phyloP scores from a whole-genome alignment of 768 basidiomycete species.

The Trametes maxima region DNA sequence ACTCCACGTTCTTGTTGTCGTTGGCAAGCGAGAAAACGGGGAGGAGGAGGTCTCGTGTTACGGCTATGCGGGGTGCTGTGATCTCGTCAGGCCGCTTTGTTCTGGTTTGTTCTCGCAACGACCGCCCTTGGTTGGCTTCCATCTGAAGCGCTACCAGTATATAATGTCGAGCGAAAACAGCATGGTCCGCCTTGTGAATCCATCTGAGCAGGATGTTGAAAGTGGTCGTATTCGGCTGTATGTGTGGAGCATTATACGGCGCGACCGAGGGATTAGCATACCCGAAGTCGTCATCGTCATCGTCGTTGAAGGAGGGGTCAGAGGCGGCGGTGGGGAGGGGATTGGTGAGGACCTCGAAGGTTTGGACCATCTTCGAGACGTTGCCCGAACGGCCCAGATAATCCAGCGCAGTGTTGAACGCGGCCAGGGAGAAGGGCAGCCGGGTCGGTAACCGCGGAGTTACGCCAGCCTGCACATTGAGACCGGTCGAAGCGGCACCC shows the following conservation, averaged over 20 bases:
- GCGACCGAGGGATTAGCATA: conserved; percentile 41
- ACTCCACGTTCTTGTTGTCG: conserved; percentile 54
- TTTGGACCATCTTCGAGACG: conserved; percentile 67
- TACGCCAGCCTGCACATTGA: background rate
- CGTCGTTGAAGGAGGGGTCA: conserved; percentile 63
- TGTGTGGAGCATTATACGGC: conserved; percentile 44
- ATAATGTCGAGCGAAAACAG: conserved; percentile 67
- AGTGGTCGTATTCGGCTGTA: conserved; percentile 66
- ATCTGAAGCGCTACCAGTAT: conserved; percentile 51
- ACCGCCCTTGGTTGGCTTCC: conserved; percentile 41
- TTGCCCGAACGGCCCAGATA: conserved; percentile 62
- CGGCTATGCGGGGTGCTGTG: conserved; percentile 51
- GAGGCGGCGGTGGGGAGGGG: conserved; percentile 57
- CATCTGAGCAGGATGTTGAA: conserved; percentile 65
- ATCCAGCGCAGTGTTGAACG: conserved; percentile 75
- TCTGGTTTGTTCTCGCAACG: conserved; percentile 34
- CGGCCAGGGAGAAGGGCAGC: conserved; percentile 49
- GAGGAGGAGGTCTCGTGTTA: conserved; percentile 59
- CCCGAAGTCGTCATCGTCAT: conserved; percentile 63
- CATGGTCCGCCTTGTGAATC: conserved; percentile 49
- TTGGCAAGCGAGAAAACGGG: conserved; percentile 62
- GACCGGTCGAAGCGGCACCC: background rate
- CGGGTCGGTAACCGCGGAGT: conserved; percentile 6
- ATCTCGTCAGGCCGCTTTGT: conserved; percentile 36
- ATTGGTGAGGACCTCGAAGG: conserved; percentile 78